Base-by-base conservation (phyloP, 441 rosid species). In the Jatropha podagrica region DNA sequence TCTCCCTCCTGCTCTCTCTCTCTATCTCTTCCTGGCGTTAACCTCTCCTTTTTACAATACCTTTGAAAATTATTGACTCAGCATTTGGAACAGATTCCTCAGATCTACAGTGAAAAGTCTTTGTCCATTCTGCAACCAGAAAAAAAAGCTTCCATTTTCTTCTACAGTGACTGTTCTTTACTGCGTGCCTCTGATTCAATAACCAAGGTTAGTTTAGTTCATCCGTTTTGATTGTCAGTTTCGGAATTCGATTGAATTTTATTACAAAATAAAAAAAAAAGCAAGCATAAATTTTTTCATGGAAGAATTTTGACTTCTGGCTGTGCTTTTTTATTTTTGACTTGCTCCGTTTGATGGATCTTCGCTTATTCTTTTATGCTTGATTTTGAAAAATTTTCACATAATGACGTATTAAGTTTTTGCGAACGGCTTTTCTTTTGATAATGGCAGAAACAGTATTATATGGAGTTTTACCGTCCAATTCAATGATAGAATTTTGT, bases 61-160 rank as follows among this genome's bases (percentile, higher is more conserved):
- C 84, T 76, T 82, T 82, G 80, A 84, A 82, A 81, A 73, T 62
- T 78, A 75, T 81, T 81, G 85, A 86, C 86, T 82, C 63, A 48
- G 70, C 81, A 78, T 48, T 72, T 73, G 59, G 3, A 77, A 51
- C 42, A 69, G 81, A 78, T 56, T 82, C 78, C 80, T 79, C 81
- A 87, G 95, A 88, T 89, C 91, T 85, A 79, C 81, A 79, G 90
- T 74, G 77, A 73, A 82, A 65, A 74, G 66, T 55, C 46, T 68
- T 44, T 61, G 73, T 78, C 76, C 74, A 13, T 71, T 82, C 63
- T 72, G 60, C 54, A 4, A 38, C 49, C 14, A 51, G 23, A 2
- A 8, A 68, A 48, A 73, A 61, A 63, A 52, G 10, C 74, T 64
- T 52, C 64, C 63, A 7, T 77, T 56, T 68, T 81, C 76, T 75